Conservation (phyloP, 1,284 basidiomycete species). For the Moniliella sp. region DNA sequence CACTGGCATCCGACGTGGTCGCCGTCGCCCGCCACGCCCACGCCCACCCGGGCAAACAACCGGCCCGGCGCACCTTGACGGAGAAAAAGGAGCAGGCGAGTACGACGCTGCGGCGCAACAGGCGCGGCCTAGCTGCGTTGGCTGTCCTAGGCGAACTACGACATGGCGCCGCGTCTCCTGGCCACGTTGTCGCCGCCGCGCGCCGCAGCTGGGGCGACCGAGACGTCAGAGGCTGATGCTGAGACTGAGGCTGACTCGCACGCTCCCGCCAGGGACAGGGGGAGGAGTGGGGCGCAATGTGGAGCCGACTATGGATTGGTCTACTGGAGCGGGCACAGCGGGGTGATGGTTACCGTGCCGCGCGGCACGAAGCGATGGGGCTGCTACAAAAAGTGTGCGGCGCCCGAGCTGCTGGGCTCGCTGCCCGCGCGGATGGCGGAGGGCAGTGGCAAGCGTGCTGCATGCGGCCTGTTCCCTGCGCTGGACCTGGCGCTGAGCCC, state of each 20-base stretch:
- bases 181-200: too few species aligned
- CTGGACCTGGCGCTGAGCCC: conserved; percentile 75
- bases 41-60: neutral
- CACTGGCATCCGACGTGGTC: neutral
- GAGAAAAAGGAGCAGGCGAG: conserved; percentile 29
- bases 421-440: conserved; percentile 34
- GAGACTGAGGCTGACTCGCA: conserved; percentile 30
- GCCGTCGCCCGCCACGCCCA: neutral
- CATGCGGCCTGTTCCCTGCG: conserved; percentile 72
- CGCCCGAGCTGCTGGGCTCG: conserved; percentile 54
- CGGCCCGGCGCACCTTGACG: conserved; percentile 12
- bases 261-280: too few species aligned
- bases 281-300: too few species aligned
- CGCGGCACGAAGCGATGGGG: conserved; percentile 61
- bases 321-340: conserved; percentile 59
- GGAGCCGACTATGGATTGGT: conserved; percentile 62
- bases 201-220: too few species aligned
- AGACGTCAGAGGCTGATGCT: neutral
- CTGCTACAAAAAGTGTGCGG: conserved; percentile 73
- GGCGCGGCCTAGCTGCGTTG: conserved; percentile 57
- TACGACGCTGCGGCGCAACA: conserved; percentile 36
- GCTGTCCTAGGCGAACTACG: conserved; percentile 44
- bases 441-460: conserved; percentile 59
- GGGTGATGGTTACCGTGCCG: conserved; percentile 59
- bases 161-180: conserved; percentile 13